phyloP scores from a whole-genome alignment of 1,139 yeast species.

The Meyerozyma athensensis region DNA sequence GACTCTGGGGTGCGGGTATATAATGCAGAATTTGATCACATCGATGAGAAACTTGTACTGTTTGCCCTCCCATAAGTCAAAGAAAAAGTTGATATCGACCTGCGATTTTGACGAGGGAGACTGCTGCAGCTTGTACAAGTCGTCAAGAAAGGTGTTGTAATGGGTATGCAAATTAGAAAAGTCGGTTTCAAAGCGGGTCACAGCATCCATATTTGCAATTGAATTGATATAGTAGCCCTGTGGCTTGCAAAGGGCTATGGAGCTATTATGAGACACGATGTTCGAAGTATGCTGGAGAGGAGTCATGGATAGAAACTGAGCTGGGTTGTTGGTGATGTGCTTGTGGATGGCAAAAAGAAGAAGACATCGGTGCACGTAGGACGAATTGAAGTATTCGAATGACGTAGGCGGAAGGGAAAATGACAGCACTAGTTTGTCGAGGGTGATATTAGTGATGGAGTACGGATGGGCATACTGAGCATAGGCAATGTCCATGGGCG shows the following conservation, averaged over 20 bases:
- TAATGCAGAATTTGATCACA: slow-evolving; percentile 25
- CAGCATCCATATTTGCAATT: slow-evolving; percentile 12
- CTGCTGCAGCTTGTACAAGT: slow-evolving; percentile 9
- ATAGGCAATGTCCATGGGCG: slow-evolving; percentile 19
- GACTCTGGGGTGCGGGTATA: slow-evolving; percentile 33
- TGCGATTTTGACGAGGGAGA: slow-evolving; percentile 10
- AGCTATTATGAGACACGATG: slow-evolving; percentile 17
- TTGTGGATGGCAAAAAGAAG: slow-evolving; percentile 27
- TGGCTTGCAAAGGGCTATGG: slow-evolving; percentile 23
- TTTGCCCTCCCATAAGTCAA: slow-evolving; percentile 33
- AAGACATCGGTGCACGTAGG: slow-evolving; percentile 26
- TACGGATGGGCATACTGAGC: slow-evolving; percentile 20
- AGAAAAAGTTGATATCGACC: slow-evolving; percentile 22
- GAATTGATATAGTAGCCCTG: slow-evolving; percentile 27
- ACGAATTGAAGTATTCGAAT: slow-evolving; percentile 13
- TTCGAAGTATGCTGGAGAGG: slow-evolving; percentile 17
- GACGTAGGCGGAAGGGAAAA: slow-evolving; percentile 15
- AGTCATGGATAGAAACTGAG: slow-evolving; percentile 19
- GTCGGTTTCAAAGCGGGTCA: slow-evolving; percentile 6
- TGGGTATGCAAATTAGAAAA: slow-evolving; percentile 4
- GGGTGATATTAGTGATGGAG: slow-evolving; percentile 16
- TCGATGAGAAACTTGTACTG: slow-evolving; percentile 21
- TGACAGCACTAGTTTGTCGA: slow-evolving; percentile 21
- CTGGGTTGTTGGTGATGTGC: slow-evolving; percentile 19
- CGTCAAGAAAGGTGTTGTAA: slow-evolving; percentile 14